phyloP scores from a whole-genome alignment of 805 yeast genomes.

The Blastobotrys parvus region DNA sequence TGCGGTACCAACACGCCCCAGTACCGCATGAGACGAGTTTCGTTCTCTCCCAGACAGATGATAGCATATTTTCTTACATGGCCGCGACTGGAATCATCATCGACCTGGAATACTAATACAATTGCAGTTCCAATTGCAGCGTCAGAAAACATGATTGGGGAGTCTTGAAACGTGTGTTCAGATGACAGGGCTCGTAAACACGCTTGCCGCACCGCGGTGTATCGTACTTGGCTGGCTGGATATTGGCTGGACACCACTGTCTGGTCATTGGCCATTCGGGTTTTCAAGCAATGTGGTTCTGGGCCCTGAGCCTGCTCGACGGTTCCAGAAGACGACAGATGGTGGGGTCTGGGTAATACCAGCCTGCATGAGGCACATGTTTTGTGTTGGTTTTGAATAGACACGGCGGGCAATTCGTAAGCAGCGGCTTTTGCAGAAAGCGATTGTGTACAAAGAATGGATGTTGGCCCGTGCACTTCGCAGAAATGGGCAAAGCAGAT shows the following conservation, averaged over 20 bases:
- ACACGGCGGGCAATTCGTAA: conserved; percentile 7
- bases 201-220: conserved; percentile 21
- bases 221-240: conserved; percentile 21
- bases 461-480: conserved; percentile 26
- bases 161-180: conserved; percentile 20
- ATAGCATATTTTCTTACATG: conserved; percentile 19
- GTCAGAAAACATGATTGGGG: conserved; percentile 21
- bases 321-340: conserved; percentile 2
- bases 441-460: conserved; percentile 24
- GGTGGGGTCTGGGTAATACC: conserved; percentile 12
- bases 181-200: conserved; percentile 20
- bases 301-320: conserved; percentile 1
- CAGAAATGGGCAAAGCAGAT: conserved; percentile 25
- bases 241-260: conserved; percentile 18
- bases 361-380: conserved; percentile 19
- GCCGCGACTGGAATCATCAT: conserved; percentile 19
- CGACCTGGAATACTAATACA: conserved; percentile 17
- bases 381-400: conserved; percentile 1
- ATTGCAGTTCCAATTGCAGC: conserved; percentile 19
- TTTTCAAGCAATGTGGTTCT: conserved; percentile 2
- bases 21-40: conserved; percentile 12
- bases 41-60: conserved; percentile 19
- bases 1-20: conserved; percentile 18
- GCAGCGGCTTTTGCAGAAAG: conserved; percentile 9
- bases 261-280: conserved; percentile 1